Evolutionary conservation across 129 eudicot species (phyloP).

Genomic region (Deinandra increscens): DNA sequence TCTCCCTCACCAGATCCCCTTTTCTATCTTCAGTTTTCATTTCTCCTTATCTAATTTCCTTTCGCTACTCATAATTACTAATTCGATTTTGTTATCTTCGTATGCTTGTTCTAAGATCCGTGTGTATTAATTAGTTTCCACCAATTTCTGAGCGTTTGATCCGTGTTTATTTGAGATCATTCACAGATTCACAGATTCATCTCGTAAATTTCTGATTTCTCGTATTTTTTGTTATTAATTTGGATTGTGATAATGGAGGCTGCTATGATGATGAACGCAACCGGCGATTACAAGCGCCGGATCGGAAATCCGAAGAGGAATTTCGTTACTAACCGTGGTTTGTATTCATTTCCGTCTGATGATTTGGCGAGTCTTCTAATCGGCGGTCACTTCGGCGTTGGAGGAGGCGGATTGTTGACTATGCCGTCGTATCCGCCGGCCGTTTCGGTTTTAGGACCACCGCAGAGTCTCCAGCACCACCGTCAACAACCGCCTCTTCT

Average conservation of each 20-base stretch:
- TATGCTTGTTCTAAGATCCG: background rate
- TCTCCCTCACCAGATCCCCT: constrained; percentile 14
- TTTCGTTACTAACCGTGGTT: constrained; percentile 16
- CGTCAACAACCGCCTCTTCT: constrained; percentile 61
- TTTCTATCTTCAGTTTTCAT: background rate
- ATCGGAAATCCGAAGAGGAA: constrained; percentile 30
- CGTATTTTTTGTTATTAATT: background rate
- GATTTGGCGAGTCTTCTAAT: constrained; percentile 29
- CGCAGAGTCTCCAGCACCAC: constrained; percentile 15
- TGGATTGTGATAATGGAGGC: constrained; percentile 45
- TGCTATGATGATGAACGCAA: constrained; percentile 31
- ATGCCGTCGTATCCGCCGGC: constrained; percentile 41
- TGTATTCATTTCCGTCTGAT: constrained; percentile 39
- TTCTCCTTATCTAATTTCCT: background rate
- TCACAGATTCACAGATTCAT: constrained; percentile 18
- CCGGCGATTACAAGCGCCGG: constrained; percentile 46
- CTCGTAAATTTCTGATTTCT: background rate
- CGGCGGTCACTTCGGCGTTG: constrained; percentile 11
- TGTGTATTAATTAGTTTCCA: background rate
- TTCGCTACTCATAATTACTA: background rate
- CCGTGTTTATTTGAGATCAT: constrained; percentile 54
- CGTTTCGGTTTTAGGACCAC: constrained; percentile 2
- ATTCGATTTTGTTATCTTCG: background rate
- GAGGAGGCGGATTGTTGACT: constrained; percentile 36
- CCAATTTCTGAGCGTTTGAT: constrained; percentile 15